These are phyloP conservation scores for Parastagonospora avenae DNA, from an alignment of 2,329 filamentous ascomycete genomes.

Conservation along the genomic window DNA sequence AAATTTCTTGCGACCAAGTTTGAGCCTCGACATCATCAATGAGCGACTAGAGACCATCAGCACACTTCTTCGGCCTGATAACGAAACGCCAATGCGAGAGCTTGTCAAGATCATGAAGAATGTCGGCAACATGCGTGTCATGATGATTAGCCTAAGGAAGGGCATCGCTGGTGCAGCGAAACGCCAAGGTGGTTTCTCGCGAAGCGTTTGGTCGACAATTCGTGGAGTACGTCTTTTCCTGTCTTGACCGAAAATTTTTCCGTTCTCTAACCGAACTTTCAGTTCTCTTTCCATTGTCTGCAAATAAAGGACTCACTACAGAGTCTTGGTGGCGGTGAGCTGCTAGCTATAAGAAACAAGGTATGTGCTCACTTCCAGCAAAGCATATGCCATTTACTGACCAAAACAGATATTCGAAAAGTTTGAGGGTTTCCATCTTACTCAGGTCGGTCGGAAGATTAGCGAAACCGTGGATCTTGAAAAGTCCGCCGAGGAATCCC, in stretches of 20 bases:
- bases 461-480: conserved; percentile 77
- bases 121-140: conserved; percentile 75
- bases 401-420: conserved; percentile 59
- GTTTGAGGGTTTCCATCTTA: conserved; percentile 64
- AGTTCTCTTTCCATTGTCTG: conserved; percentile 74
- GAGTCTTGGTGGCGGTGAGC: conserved; percentile 61
- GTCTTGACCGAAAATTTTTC: neutral
- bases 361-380: conserved; percentile 37
- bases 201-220: conserved; percentile 75
- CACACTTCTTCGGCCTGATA: conserved; percentile 70
- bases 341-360: conserved; percentile 60
- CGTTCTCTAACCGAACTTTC: conserved; percentile 15
- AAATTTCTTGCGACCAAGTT: conserved; percentile 78
- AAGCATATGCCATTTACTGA: neutral
- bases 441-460: conserved; percentile 72
- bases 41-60: conserved; percentile 73
- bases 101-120: conserved; percentile 68
- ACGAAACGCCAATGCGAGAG: conserved; percentile 60
- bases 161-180: conserved; percentile 66
- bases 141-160: conserved; percentile 74
- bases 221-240: conserved; percentile 51
- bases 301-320: conserved; percentile 69
- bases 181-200: conserved; percentile 62
- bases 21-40: conserved; percentile 69
- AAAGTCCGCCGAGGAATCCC: conserved; percentile 70